phyloP scores from a whole-genome alignment of 768 basidiomycete genomes.

The Agaricus subrufescens region DNA sequence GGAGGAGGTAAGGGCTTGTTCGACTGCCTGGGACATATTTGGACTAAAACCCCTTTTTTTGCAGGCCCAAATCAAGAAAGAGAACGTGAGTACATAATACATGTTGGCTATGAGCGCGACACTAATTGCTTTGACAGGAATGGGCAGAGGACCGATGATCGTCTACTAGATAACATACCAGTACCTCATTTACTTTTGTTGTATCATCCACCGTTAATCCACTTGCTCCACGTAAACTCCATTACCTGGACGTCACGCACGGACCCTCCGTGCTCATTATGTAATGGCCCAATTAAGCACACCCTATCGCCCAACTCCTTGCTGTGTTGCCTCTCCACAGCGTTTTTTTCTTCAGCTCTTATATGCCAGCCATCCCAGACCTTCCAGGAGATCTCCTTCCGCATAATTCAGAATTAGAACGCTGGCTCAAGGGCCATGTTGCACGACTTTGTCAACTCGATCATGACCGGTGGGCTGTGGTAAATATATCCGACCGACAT shows the following conservation, averaged over 20 bases:
- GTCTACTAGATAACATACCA: conserved; percentile 7
- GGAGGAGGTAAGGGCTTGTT: conserved; percentile 70
- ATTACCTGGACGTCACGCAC: background rate
- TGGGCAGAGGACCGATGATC: conserved; percentile 88
- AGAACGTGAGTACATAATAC: conserved; percentile 67
- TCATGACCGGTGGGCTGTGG: conserved; percentile 49
- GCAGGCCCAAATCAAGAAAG: conserved; percentile 98
- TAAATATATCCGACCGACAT: background rate
- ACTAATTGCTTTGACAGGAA: conserved; percentile 49
- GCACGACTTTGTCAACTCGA: conserved; percentile 61
- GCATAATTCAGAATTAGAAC: conserved; percentile 52
- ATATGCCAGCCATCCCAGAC: conserved; percentile 60
- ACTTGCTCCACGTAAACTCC: conserved; percentile 17
- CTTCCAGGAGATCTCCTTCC: conserved; percentile 61
- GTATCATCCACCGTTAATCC: conserved; percentile 24
- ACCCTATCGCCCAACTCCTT: background rate
- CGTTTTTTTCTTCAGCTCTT: background rate
- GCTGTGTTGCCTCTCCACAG: background rate
- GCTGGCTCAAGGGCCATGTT: conserved; percentile 64
- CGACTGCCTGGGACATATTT: conserved; percentile 9
- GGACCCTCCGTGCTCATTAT: conserved; percentile 9
- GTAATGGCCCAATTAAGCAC: conserved; percentile 10
- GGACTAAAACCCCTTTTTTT: conserved; percentile 6
- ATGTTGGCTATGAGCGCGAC: conserved; percentile 6
- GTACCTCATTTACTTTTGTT: conserved; percentile 12